phyloP scores from a whole-genome alignment of 345 rosid genomes.

The Corchorus capsularis region DNA sequence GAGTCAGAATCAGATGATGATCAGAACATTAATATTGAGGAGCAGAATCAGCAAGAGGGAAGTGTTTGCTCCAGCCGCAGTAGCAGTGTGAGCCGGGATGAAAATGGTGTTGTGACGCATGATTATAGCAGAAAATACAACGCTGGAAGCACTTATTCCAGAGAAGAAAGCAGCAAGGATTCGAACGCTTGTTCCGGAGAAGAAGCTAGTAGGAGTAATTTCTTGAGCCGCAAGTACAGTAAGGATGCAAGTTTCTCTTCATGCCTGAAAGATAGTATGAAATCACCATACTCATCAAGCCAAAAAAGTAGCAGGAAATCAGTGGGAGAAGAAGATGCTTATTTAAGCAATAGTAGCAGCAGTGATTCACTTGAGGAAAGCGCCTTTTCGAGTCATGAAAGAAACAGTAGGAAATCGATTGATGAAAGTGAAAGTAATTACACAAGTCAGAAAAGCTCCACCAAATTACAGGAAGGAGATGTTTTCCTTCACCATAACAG shows the following conservation, averaged over 20 bases:
- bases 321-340: no score
- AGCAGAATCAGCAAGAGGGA: background rate
- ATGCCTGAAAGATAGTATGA: background rate
- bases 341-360: background rate
- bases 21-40: background rate
- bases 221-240: background rate
- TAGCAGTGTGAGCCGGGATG: background rate
- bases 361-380: background rate
- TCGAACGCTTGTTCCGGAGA: background rate
- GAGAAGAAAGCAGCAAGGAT: conserved; percentile 13
- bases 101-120: background rate
- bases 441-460: background rate
- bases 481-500: background rate
- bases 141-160: no score
- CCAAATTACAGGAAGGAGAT: background rate
- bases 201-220: background rate
- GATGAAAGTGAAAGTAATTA: background rate
- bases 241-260: background rate
- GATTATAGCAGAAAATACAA: background rate
- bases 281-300: background rate
- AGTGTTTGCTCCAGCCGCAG: conserved; percentile 23
- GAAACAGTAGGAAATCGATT: background rate
- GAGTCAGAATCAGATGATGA: background rate
- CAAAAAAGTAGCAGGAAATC: conserved; percentile 2
- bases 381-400: background rate